Evolutionary conservation across 2,329 filamentous ascomycete genomes (phyloP).

Genomic region (Trichoderma sp.): DNA sequence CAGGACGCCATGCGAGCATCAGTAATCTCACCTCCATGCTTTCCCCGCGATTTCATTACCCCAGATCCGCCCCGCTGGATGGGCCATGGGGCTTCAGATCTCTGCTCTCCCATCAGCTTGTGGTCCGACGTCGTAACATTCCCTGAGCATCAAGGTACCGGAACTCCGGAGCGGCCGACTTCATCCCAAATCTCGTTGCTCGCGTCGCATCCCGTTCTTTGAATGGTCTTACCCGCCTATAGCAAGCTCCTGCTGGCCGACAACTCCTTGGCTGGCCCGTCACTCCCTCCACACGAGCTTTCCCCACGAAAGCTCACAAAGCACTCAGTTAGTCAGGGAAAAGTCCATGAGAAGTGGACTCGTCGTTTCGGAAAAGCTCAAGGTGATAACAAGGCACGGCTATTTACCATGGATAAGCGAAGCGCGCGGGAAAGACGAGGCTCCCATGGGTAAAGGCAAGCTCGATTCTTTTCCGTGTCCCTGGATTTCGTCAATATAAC

Average conservation of each 20-base stretch:
- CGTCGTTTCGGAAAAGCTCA: conserved; percentile 13
- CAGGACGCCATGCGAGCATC: neutral
- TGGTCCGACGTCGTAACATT: neutral
- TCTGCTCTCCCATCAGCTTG: neutral
- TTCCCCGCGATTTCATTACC: neutral
- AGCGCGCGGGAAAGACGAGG: too few species aligned
- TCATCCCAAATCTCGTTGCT: neutral
- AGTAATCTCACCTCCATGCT: neutral
- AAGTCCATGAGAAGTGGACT: conserved; percentile 2
- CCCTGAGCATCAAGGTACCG: neutral
- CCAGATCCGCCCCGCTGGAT: neutral
- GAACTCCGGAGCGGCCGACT: neutral
- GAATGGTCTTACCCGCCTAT: neutral
- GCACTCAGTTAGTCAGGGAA: neutral
- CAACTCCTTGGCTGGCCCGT: conserved; percentile 1
- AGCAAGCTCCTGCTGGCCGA: neutral
- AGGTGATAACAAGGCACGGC: neutral
- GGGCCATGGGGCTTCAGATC: neutral
- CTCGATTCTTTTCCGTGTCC: conserved; percentile 1
- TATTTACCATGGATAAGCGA: neutral
- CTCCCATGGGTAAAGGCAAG: neutral
- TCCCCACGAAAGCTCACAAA: conserved; percentile 10
- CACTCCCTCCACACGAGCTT: neutral
- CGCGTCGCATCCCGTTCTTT: neutral
- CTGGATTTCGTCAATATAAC: conserved; percentile 10